Conservation (phyloP, 192 early-diverging fungal genomes). For the Entomortierella lignicola region DNA sequence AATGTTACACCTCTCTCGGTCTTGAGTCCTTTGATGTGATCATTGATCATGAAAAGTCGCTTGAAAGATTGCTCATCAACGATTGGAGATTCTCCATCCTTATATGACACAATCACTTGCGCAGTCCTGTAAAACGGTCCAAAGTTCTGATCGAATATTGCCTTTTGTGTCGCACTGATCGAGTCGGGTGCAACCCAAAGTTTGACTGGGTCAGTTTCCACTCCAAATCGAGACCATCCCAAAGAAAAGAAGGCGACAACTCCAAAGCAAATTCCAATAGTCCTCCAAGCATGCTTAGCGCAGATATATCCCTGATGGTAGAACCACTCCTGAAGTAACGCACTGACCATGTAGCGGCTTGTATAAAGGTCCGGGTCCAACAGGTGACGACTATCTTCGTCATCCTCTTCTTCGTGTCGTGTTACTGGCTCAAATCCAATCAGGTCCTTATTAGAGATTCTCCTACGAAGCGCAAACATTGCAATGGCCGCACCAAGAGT, state of each 20-base stretch:
- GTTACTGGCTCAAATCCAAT: conserved; percentile 60
- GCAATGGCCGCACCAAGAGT: conserved; percentile 35
- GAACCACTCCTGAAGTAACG: conserved; percentile 67
- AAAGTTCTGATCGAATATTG: conserved; percentile 71
- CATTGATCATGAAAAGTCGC: conserved; percentile 62
- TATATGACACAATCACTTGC: conserved; percentile 65
- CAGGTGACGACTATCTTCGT: conserved; percentile 51
- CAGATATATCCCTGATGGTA: conserved; percentile 69
- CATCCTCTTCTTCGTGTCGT: conserved; percentile 54
- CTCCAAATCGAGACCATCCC: conserved; percentile 65
- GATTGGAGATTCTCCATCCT: conserved; percentile 46
- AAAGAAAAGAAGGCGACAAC: conserved; percentile 63
- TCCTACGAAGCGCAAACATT: conserved; percentile 37
- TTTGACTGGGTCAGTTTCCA: conserved; percentile 68
- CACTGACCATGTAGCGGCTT: conserved; percentile 61
- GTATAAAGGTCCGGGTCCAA: conserved; percentile 60
- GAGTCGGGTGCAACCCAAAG: conserved; percentile 73
- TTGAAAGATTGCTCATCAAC: conserved; percentile 56
- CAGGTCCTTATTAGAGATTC: conserved; percentile 30
- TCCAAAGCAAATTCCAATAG: conserved; percentile 54
- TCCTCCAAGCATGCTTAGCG: conserved; percentile 64
- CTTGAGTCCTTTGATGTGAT: conserved; percentile 55
- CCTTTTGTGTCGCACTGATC: conserved; percentile 62
- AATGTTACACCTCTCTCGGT: conserved; percentile 52
- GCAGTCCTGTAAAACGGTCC: conserved; percentile 76